Conservation (phyloP, 2,329 filamentous ascomycete genomes). For the Cordyceps fumosorosea region DNA sequence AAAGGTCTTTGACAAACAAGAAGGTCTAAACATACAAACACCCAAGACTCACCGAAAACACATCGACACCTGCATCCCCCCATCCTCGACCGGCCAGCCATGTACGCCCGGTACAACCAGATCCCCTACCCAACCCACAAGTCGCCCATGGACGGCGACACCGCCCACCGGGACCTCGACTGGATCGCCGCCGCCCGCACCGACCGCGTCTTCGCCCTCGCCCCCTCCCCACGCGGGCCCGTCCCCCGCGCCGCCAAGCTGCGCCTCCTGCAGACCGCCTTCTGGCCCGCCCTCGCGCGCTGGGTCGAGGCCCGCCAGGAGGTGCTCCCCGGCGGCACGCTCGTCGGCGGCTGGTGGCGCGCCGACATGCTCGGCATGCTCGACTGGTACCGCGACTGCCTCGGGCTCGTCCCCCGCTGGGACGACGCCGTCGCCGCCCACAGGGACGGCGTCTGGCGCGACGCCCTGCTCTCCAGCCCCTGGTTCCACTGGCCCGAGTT, state of each 20-base stretch:
- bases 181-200: conserved; percentile 18
- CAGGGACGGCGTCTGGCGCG: conserved; percentile 21
- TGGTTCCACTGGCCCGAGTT: conserved; percentile 25
- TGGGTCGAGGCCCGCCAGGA: conserved; percentile 19
- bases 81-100: neutral
- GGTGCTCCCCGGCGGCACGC: conserved; percentile 17
- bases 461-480: conserved; percentile 19
- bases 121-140: conserved; percentile 20
- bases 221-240: conserved; percentile 8
- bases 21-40: neutral
- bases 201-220: conserved; percentile 17
- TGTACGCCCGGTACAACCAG: conserved; percentile 12
- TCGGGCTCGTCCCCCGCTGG: conserved; percentile 16
- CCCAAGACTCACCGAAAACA: neutral
- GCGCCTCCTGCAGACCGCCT: conserved; percentile 18
- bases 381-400: conserved; percentile 23
- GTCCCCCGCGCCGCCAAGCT: conserved; percentile 18
- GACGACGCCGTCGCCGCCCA: conserved; percentile 18
- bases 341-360: conserved; percentile 21
- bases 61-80: neutral
- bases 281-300: conserved; percentile 23
- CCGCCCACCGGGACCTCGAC: conserved; percentile 18
- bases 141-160: conserved; percentile 20
- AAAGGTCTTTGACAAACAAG: neutral
- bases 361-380: conserved; percentile 23